Evolutionary conservation across 768 basidiomycete species (phyloP).

Genomic region (Lentinus tigrinus): DNA sequence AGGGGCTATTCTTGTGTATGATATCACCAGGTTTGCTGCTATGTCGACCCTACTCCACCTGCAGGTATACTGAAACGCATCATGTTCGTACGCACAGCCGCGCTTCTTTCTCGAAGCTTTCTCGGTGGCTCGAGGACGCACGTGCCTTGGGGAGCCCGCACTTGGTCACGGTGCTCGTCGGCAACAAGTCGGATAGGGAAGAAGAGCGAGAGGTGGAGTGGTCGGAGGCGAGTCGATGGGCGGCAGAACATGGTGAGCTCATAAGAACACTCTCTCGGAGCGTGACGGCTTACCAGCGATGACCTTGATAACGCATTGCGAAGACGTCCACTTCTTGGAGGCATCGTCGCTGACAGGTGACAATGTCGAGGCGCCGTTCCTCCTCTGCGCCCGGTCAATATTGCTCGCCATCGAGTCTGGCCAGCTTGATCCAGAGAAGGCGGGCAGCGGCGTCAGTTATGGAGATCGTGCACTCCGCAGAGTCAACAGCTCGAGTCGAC

Average conservation of each 20-base stretch:
- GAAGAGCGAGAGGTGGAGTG: slow-evolving; percentile 95
- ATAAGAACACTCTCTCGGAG: background rate
- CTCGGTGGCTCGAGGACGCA: slow-evolving; percentile 91
- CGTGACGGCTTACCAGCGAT: background rate
- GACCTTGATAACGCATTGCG: background rate
- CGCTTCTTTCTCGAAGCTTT: slow-evolving; percentile 78
- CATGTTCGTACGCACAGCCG: slow-evolving; percentile 51
- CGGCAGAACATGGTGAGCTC: slow-evolving; percentile 83
- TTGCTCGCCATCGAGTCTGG: slow-evolving; percentile 90
- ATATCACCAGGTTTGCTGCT: slow-evolving; percentile 77
- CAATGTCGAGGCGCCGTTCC: slow-evolving; percentile 92
- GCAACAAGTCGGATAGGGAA: slow-evolving; percentile 93
- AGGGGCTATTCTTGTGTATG: slow-evolving; percentile 89
- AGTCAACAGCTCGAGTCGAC: slow-evolving; percentile 86
- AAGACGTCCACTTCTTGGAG: slow-evolving; percentile 93
- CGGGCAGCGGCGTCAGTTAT: slow-evolving; percentile 94
- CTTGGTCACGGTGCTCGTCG: slow-evolving; percentile 85
- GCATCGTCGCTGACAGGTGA: slow-evolving; percentile 89
- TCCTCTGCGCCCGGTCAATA: slow-evolving; percentile 83
- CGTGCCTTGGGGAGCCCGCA: slow-evolving; percentile 90
- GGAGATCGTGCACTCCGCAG: slow-evolving; percentile 91
- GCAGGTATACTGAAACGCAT: slow-evolving; percentile 7
- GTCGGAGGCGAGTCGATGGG: slow-evolving; percentile 94
- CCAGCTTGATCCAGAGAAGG: slow-evolving; percentile 86
- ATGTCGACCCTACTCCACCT: background rate